Conservation (phyloP, 495 filamentous ascomycete genomes). For the Lepraria neglecta region DNA sequence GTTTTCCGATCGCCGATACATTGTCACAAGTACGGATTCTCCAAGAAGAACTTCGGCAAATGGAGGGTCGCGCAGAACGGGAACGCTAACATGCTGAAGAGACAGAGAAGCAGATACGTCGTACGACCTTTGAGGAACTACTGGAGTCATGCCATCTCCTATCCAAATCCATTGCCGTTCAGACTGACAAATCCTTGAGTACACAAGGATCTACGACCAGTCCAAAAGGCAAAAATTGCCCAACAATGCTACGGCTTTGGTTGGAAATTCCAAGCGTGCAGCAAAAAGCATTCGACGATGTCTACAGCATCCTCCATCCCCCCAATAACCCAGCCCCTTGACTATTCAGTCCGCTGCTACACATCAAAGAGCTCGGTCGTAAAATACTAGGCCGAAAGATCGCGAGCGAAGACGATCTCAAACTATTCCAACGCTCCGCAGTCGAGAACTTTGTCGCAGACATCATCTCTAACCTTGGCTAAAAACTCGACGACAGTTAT, state of each 20-base stretch:
- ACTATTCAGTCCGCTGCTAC: not conserved
- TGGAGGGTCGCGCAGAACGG: not conserved
- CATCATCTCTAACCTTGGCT: not conserved
- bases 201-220: not conserved
- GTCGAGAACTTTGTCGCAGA: not conserved
- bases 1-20: too few species aligned
- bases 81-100: not conserved
- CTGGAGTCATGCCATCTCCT: not conserved
- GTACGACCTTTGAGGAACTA: not conserved
- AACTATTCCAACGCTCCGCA: not conserved
- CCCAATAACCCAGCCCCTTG: not conserved
- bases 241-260: not conserved
- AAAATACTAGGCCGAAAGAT: not conserved
- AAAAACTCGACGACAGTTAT: not conserved
- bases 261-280: not conserved
- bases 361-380: not conserved
- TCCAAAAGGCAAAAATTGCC: not conserved
- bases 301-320: not conserved
- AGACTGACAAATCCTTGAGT: not conserved
- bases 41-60: not conserved
- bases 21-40: not conserved
- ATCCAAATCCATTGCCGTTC: not conserved
- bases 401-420: constrained; percentile 1
- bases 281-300: not conserved
- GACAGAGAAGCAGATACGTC: not conserved